These are phyloP conservation scores for Amanita polypyramis DNA, from an alignment of 768 basidiomycete species.

Conservation along the genomic window DNA sequence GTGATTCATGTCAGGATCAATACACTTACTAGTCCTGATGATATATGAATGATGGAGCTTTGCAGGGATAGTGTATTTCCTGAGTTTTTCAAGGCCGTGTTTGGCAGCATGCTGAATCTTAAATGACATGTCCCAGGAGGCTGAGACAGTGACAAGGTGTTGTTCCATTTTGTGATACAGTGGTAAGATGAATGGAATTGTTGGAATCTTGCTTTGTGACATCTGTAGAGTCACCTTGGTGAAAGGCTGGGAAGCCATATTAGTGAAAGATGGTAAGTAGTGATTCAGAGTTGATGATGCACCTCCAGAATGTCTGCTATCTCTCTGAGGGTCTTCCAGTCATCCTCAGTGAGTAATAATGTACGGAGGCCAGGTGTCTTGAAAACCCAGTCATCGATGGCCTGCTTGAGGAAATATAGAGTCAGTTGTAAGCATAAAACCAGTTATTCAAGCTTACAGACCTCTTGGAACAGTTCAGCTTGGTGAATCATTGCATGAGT, in stretches of 20 bases:
- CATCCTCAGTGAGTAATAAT: conserved; percentile 10
- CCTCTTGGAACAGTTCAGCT: conserved; percentile 16
- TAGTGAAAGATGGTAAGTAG: neutral
- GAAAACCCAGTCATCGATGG: conserved; percentile 22
- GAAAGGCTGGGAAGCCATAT: conserved; percentile 16
- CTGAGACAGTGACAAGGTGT: conserved; percentile 10
- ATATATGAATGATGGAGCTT: conserved; percentile 16
- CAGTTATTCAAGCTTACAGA: conserved; percentile 8
- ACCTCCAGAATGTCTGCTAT: conserved; percentile 15
- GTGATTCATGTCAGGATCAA: neutral
- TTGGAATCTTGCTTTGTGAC: conserved; percentile 15
- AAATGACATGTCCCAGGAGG: neutral
- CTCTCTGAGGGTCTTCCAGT: conserved; percentile 15
- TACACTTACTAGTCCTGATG: conserved; percentile 19
- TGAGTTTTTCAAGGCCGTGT: conserved; percentile 17
- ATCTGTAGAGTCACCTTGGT: conserved; percentile 19
- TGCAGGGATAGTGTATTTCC: conserved; percentile 16
- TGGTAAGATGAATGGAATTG: conserved; percentile 22
- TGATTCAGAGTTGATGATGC: too few relatives aligned
- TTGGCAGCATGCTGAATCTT: conserved; percentile 13
- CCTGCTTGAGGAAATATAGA: too few relatives aligned
- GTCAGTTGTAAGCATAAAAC: too few relatives aligned
- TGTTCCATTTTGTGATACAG: conserved; percentile 18
- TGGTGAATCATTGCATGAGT: conserved; percentile 24
- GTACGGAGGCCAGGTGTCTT: conserved; percentile 9